A percentile compares a stretch with the other conserved stretches of the same genome.
Evolutionary conservation across 805 yeast genomes (phyloP).

Genomic region (Ogataea haglerorum): DNA sequence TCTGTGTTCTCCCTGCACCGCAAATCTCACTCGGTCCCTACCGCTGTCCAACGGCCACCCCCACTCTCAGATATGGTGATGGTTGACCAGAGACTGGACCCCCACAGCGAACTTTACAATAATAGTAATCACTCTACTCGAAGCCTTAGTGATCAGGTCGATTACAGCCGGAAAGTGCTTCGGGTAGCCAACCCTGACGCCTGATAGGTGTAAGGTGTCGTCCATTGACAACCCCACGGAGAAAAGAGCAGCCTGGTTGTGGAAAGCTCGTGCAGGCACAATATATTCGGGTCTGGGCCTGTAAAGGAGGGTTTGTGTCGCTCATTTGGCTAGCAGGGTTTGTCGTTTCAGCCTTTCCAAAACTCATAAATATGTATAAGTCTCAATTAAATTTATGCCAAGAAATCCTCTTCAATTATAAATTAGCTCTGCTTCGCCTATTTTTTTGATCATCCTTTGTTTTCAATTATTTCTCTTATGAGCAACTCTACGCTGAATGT

Average conservation of each 20-base stretch:
- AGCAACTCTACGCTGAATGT: slow-evolving; percentile 19
- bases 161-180: slow-evolving; percentile 54
- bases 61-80: slow-evolving; percentile 17
- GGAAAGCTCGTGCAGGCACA: no score
- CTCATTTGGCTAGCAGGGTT: not conserved
- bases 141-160: slow-evolving; percentile 52
- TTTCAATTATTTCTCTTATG: not conserved
- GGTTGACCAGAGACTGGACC: slow-evolving; percentile 64
- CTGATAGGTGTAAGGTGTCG: slow-evolving; percentile 4
- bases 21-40: slow-evolving; percentile 8
- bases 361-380: not conserved
- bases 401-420: slow-evolving; percentile 2
- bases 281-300: not conserved
- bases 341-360: not conserved
- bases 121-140: slow-evolving; percentile 41
- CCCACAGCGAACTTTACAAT: slow-evolving; percentile 49
- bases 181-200: slow-evolving; percentile 45
- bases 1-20: slow-evolving; percentile 10
- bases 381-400: slow-evolving; percentile 1
- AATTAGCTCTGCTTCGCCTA: slow-evolving; percentile 6
- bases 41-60: slow-evolving; percentile 1
- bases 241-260: not conserved
- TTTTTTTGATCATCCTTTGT: not conserved
- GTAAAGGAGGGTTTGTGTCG: not conserved
- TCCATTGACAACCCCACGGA: not conserved